phyloP scores from a whole-genome alignment of 371 early-diverging fungal genomes.

The Mucor circinelloides region DNA sequence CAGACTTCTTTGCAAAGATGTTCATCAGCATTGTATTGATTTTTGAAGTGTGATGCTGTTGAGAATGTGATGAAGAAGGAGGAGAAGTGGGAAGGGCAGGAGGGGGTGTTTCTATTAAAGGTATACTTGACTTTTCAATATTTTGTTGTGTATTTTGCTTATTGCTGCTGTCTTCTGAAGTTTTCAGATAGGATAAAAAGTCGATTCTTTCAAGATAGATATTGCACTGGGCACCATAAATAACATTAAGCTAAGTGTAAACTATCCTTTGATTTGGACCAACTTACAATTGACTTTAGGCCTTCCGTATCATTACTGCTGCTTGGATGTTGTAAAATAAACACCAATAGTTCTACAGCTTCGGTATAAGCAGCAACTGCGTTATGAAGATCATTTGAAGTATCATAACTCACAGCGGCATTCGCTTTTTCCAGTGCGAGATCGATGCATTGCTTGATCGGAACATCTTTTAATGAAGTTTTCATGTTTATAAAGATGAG shows the following conservation, averaged over 20 bases:
- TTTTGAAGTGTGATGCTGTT: neutral
- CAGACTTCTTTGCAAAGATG: neutral
- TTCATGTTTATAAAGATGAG: neutral
- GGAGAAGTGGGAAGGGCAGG: no score
- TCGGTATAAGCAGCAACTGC: conserved; percentile 6
- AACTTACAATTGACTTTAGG: neutral
- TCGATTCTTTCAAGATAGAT: conserved; percentile 11
- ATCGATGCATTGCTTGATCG: conserved; percentile 9
- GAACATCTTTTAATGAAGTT: neutral
- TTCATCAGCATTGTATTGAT: neutral
- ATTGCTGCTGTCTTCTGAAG: neutral
- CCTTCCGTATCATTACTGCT: neutral
- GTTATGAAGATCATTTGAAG: neutral
- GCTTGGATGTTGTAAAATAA: neutral
- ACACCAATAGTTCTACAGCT: neutral
- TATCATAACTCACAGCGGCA: conserved; percentile 4
- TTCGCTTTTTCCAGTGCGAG: conserved; percentile 9
- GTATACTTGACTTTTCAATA: no score
- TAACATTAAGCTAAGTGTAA: neutral
- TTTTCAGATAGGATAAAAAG: neutral
- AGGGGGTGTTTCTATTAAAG: no score
- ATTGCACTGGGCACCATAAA: neutral
- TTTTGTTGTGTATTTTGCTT: neutral
- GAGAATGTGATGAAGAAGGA: neutral
- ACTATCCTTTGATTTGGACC: neutral